Conservation (phyloP, 371 early-diverging fungal species). For the Apophysomyces ossiformis region DNA sequence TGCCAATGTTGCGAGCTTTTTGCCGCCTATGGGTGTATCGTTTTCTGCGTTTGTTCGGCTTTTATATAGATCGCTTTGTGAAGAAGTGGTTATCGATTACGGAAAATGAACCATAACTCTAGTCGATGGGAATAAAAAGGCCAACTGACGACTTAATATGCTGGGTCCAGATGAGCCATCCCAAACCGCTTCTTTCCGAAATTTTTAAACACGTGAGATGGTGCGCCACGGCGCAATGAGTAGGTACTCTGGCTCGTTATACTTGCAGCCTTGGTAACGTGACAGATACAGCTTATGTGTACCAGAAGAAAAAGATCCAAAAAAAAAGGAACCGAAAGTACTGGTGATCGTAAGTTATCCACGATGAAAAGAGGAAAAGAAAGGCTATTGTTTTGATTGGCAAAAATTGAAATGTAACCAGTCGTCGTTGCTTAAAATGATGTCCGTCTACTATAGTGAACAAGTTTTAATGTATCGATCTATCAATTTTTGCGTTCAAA, state of each 20-base stretch:
- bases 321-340: background rate
- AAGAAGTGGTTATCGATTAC: too few relatives aligned
- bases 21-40: too few relatives aligned
- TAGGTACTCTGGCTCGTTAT: background rate
- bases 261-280: background rate
- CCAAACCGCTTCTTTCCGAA: background rate
- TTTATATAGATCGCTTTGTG: too few relatives aligned
- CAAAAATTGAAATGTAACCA: too few relatives aligned
- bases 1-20: too few relatives aligned
- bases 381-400: background rate
- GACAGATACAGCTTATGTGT: background rate
- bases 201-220: background rate
- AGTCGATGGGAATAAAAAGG: too few relatives aligned
- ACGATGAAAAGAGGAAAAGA: background rate
- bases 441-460: background rate
- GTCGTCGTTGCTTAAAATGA: too few relatives aligned
- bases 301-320: background rate
- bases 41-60: too few relatives aligned
- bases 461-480: background rate
- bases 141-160: too few relatives aligned
- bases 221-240: background rate
- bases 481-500: conserved; percentile 64
- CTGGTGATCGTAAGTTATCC: background rate
- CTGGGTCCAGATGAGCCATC: background rate
- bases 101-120: too few relatives aligned